Percentiles rank a stretch among this genome's conserved stretches.
phyloP scores from a whole-genome alignment of 2,329 filamentous ascomycete species.

The Penicillium capsulatum region DNA sequence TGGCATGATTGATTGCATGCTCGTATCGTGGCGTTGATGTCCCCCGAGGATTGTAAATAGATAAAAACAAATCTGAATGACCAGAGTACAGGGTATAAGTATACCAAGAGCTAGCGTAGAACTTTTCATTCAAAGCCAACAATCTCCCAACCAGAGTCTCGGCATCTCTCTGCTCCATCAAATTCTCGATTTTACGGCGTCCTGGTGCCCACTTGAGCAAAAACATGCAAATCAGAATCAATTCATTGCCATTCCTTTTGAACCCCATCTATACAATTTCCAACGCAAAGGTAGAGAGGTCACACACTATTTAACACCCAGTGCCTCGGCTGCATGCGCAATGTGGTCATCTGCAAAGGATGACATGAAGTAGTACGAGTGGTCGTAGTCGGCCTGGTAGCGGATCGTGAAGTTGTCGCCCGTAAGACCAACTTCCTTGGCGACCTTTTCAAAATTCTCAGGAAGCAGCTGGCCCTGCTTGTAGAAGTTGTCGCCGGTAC shows the following conservation, averaged over 20 bases:
- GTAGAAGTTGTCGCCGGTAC: constrained; percentile 94
- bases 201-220: constrained; percentile 16
- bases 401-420: constrained; percentile 63
- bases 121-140: neutral
- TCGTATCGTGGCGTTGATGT: constrained; percentile 11
- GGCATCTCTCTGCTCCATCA: constrained; percentile 5
- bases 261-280: constrained; percentile 6
- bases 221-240: constrained; percentile 12
- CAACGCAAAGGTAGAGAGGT: constrained; percentile 9
- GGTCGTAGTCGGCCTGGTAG: constrained; percentile 89
- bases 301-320: constrained; percentile 55
- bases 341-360: constrained; percentile 87
- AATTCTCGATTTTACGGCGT: constrained; percentile 9
- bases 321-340: constrained; percentile 82
- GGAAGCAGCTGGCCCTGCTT: constrained; percentile 88
- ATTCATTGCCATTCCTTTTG: constrained; percentile 2
- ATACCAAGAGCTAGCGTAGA: neutral
- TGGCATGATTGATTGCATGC: no score
- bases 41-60: no score
- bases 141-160: no score
- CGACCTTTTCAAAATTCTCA: constrained; percentile 83
- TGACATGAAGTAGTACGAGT: constrained; percentile 96
- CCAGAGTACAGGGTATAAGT: no score
- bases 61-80: no score
- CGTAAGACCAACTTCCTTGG: constrained; percentile 66